These are phyloP conservation scores for Endotrypanum monterogeii DNA, from an alignment of 208 protist species.

Conservation along the genomic window DNA sequence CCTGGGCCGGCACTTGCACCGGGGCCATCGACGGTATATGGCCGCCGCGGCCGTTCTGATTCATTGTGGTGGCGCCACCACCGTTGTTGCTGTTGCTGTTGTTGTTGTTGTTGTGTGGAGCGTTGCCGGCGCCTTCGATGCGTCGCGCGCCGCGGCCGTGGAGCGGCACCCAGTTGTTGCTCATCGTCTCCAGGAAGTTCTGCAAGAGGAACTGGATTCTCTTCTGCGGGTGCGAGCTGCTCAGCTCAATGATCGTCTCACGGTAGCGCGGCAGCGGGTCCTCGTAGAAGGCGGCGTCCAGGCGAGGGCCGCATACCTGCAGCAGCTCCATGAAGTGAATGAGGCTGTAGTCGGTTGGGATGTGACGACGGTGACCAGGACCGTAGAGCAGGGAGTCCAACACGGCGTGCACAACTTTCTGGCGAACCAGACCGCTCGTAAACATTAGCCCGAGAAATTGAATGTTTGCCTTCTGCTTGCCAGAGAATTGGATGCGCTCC, in stretches of 20 bases:
- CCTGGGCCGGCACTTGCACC: conserved; percentile 9
- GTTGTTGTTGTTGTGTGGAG: background rate
- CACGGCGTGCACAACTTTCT: conserved; percentile 63
- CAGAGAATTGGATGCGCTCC: conserved; percentile 61
- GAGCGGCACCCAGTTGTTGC: conserved; percentile 82
- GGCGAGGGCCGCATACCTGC: conserved; percentile 62
- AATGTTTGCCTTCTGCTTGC: conserved; percentile 87
- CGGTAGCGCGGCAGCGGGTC: conserved; percentile 51
- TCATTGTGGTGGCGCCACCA: background rate
- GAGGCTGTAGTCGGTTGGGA: conserved; percentile 69
- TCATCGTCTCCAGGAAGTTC: conserved; percentile 77
- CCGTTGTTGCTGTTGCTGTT: conserved; percentile 8
- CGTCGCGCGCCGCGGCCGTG: conserved; percentile 41
- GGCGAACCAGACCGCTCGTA: conserved; percentile 47
- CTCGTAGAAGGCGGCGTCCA: conserved; percentile 41
- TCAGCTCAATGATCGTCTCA: conserved; percentile 53
- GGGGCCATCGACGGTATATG: background rate
- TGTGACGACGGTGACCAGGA: conserved; percentile 49
- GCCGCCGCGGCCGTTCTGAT: background rate
- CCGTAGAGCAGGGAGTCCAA: conserved; percentile 81
- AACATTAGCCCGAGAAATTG: conserved; percentile 86
- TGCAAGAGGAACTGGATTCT: conserved; percentile 81
- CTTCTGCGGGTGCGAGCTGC: conserved; percentile 54
- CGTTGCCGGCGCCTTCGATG: conserved; percentile 4
- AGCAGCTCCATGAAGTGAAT: conserved; percentile 87